phyloP scores from a whole-genome alignment of 2,329 filamentous ascomycete genomes.

The Pezicula carpinea region DNA sequence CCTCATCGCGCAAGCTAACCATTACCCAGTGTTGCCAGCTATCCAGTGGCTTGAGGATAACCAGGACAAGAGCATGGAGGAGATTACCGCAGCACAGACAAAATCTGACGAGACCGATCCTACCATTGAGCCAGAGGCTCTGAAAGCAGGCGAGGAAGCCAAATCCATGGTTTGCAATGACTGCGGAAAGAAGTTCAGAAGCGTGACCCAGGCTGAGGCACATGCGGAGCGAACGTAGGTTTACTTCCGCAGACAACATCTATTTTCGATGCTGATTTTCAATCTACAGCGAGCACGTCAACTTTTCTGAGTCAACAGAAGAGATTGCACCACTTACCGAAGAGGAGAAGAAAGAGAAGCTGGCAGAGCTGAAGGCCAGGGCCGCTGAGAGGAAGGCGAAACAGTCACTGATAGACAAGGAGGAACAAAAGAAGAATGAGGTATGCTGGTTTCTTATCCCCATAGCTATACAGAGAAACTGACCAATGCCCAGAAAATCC shows the following conservation, averaged over 20 bases:
- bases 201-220: conserved; percentile 76
- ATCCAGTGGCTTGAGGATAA: conserved; percentile 94
- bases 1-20: conserved; percentile 7
- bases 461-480: conserved; percentile 4
- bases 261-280: conserved; percentile 8
- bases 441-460: conserved; percentile 34
- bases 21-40: conserved; percentile 68
- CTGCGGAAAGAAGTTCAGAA: conserved; percentile 87
- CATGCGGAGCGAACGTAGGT: conserved; percentile 81
- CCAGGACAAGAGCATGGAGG: conserved; percentile 80
- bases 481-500: conserved; percentile 50
- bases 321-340: conserved; percentile 87
- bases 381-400: conserved; percentile 67
- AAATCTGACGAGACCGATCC: conserved; percentile 48
- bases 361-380: conserved; percentile 69
- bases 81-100: conserved; percentile 50
- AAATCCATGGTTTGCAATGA: conserved; percentile 89
- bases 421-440: conserved; percentile 82
- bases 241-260: neutral
- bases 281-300: conserved; percentile 65
- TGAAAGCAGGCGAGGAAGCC: conserved; percentile 67
- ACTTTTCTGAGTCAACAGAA: conserved; percentile 91
- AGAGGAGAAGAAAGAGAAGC: conserved; percentile 79
- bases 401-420: conserved; percentile 69
- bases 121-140: conserved; percentile 54